Conservation (phyloP, 768 basidiomycete genomes). For the Tephrocybe rancida region DNA sequence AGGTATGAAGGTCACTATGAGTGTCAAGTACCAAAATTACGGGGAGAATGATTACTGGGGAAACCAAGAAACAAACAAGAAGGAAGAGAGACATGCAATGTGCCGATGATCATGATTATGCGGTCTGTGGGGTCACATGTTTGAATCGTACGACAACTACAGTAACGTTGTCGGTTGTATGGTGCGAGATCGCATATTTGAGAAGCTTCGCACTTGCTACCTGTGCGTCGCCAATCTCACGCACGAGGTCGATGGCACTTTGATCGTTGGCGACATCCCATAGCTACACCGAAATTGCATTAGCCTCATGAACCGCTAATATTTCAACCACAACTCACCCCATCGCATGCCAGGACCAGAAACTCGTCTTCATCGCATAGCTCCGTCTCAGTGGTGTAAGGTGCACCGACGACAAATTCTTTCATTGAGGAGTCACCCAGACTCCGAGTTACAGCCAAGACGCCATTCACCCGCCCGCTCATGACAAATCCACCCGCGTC, state of each 20-base stretch:
- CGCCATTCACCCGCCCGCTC: constrained; percentile 98
- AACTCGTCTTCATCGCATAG: constrained; percentile 92
- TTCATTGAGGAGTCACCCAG: constrained; percentile 99
- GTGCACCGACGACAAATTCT: constrained; percentile 97
- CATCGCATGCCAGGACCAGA: constrained; percentile 95
- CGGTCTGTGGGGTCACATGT: constrained; percentile 27
- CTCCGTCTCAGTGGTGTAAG: constrained; percentile 98
- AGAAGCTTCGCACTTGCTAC: constrained; percentile 75
- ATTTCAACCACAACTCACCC: constrained; percentile 58
- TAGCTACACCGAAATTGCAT: constrained; percentile 52
- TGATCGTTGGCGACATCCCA: constrained; percentile 98
- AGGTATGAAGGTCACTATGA: background rate
- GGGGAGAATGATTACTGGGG: background rate
- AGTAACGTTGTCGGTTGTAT: constrained; percentile 95
- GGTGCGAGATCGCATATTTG: constrained; percentile 83
- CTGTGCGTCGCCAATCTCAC: constrained; percentile 74
- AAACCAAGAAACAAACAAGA: background rate
- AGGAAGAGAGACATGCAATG: background rate
- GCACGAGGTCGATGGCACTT: constrained; percentile 84
- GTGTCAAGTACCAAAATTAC: background rate
- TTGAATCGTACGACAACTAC: constrained; percentile 88
- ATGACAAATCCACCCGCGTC: constrained; percentile 99
- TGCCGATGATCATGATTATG: constrained; percentile 4
- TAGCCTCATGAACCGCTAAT: constrained; percentile 7
- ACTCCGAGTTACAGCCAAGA: constrained; percentile 93